A percentile compares a stretch with the other conserved stretches of the same genome.
Evolutionary conservation across 2,329 filamentous ascomycete genomes (phyloP).

Genomic region (Colletotrichum gloeosporioides): DNA sequence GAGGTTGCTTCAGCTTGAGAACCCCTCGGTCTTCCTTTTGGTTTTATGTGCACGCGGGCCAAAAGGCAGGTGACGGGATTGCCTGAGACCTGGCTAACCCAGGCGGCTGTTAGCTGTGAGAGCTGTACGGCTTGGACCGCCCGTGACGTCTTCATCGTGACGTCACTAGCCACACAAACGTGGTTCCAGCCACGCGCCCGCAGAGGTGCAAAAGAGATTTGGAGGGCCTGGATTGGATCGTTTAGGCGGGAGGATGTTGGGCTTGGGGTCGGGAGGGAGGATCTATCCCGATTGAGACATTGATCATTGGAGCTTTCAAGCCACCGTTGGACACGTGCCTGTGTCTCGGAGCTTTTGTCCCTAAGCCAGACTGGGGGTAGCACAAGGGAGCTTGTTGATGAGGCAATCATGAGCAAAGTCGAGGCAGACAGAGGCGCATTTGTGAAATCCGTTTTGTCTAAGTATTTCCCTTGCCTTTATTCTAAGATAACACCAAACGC

Average conservation of each 20-base stretch:
- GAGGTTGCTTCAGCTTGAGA: background rate
- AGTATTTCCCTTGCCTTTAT: background rate
- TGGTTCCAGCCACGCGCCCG: constrained; percentile 8
- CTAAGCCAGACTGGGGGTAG: background rate
- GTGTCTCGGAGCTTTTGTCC: background rate
- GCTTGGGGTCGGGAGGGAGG: background rate
- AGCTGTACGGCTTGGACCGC: background rate
- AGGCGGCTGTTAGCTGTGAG: background rate
- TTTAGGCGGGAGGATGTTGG: background rate
- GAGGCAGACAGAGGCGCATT: background rate
- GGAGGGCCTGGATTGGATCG: background rate
- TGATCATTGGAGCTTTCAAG: background rate
- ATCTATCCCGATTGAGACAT: background rate
- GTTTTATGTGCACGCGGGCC: constrained; percentile 3
- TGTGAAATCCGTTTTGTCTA: background rate
- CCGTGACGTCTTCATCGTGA: constrained; percentile 21
- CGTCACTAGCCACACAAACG: constrained; percentile 22
- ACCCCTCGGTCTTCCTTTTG: background rate
- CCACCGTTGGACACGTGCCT: background rate
- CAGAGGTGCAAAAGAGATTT: background rate
- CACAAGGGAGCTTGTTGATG: background rate
- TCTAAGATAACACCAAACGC: background rate
- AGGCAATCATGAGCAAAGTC: background rate
- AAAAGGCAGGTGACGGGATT: constrained; percentile 11
- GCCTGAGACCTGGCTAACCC: constrained; percentile 1